Base-by-base conservation (phyloP, 176 grass and related monocot species). In the Musa schizocarpa region DNA sequence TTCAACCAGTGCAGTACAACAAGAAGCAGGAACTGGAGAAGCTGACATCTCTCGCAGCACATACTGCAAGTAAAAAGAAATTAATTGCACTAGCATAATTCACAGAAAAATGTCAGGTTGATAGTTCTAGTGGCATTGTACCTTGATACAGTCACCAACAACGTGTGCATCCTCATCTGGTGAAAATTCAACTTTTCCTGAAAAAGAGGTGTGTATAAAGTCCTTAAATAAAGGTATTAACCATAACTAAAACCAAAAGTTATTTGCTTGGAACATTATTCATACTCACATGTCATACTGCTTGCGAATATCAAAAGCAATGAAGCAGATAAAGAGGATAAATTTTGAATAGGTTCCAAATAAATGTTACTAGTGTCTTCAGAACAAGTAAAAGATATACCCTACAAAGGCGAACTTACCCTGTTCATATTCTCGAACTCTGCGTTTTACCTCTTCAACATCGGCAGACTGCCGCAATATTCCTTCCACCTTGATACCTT, bases 121-220 rank as follows among this genome's bases (percentile, higher is more conserved):
- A 81, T 14, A 75, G 19, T 11, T 68, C 64, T 49, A 74, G 0
- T 50, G 9, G 19, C 11, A 54, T 52, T 26, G 9, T 81, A 98
- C 95, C 88, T 99, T 99, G 84, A 99, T 99, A 73, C 90, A 94
- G 76, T 99, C 95, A 77, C 95, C 95, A 74, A 99, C 84, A 77
- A 99, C 91, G 77, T 99, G 95, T 51, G 84, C 95, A 91, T 99
- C 90, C 80, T 99, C 95, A 74, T 99, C 86, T 82, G 90, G 68
- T 25, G 88, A 94, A 82, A 99, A 99, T 53, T 93, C 90, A n/a
- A 85, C 87, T 76, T 91, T 94, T 26, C 95, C 95, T 99, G 80
- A 80, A 92, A 86, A 81, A 66, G 61, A 56, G 11, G 19, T 3
- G 11, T n/a, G 16, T 19, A 70, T 50, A 48, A 50, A n/a, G 50